Evolutionary conservation across 2,329 filamentous ascomycete species (phyloP).

Genomic region (Paecilomyces sp.): DNA sequence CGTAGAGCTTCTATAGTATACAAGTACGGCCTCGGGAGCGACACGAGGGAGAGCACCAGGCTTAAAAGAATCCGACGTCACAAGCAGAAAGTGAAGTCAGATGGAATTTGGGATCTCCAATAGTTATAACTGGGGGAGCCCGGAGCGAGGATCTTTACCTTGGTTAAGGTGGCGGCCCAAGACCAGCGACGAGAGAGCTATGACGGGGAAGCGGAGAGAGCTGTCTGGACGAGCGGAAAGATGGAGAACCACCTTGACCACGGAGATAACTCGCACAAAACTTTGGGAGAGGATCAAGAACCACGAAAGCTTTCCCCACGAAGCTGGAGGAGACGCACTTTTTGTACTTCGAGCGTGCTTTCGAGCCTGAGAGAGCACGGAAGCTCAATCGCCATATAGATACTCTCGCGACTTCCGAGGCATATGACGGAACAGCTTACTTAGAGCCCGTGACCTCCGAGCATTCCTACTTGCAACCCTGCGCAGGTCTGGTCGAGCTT

Average conservation of each 20-base stretch:
- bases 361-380: not conserved
- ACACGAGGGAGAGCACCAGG: not conserved
- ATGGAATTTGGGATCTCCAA: not conserved
- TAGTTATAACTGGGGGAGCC: not conserved
- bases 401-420: not conserved
- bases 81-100: not conserved
- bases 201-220: not conserved
- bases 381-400: not conserved
- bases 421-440: not conserved
- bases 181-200: not conserved
- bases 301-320: not conserved
- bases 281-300: not conserved
- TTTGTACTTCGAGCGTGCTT: not conserved
- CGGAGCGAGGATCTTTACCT: not conserved
- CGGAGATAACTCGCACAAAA: not conserved
- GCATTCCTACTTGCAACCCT: not conserved
- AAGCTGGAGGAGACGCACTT: not conserved
- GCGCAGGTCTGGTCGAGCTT: not conserved
- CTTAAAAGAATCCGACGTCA: not conserved
- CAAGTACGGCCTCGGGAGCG: not conserved
- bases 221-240: slow-evolving; percentile 1
- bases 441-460: not conserved
- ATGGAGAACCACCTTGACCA: not conserved
- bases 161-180: not conserved
- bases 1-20: not conserved